phyloP scores from a whole-genome alignment of 352 stramenopile species.

The Pythium utonaiense region DNA sequence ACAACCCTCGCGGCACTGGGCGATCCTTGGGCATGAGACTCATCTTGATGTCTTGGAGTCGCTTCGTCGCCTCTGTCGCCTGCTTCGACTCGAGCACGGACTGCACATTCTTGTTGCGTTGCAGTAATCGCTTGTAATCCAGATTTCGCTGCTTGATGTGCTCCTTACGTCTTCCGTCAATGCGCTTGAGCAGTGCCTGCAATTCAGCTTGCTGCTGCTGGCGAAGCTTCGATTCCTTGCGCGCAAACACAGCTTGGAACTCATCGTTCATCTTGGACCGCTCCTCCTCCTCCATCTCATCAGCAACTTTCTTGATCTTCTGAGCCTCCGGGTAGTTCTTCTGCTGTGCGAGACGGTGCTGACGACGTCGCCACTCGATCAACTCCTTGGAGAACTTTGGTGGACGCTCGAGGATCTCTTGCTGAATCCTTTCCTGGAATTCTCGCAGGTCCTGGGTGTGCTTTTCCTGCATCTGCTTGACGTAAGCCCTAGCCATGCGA shows the following conservation, averaged over 20 bases:
- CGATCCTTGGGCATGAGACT: conserved; percentile 68
- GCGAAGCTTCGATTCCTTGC: conserved; percentile 89
- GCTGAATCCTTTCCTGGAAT: conserved; percentile 87
- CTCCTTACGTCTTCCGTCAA: conserved; percentile 92
- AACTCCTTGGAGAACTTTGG: conserved; percentile 93
- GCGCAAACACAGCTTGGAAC: conserved; percentile 64
- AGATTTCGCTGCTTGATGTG: conserved; percentile 91
- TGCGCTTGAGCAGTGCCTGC: conserved; percentile 91
- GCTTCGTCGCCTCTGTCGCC: conserved; percentile 65
- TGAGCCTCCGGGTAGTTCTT: conserved; percentile 93
- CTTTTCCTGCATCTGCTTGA: conserved; percentile 93
- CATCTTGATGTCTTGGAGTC: conserved; percentile 80
- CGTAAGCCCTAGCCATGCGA: conserved; percentile 91
- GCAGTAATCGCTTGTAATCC: conserved; percentile 91
- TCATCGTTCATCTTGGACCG: conserved; percentile 85
- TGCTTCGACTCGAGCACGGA: conserved; percentile 93
- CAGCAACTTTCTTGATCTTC: conserved; percentile 93
- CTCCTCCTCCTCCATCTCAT: conserved; percentile 92
- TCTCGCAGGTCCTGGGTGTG: conserved; percentile 80
- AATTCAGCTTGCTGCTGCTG: conserved; percentile 92
- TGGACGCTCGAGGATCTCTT: conserved; percentile 82
- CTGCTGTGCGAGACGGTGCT: conserved; percentile 92
- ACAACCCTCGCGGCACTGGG: conserved; percentile 34
- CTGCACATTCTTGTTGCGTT: conserved; percentile 95
- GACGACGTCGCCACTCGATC: conserved; percentile 92